Conservation (phyloP, 176 grass and related monocot genomes). For the Paspalum vaginatum region DNA sequence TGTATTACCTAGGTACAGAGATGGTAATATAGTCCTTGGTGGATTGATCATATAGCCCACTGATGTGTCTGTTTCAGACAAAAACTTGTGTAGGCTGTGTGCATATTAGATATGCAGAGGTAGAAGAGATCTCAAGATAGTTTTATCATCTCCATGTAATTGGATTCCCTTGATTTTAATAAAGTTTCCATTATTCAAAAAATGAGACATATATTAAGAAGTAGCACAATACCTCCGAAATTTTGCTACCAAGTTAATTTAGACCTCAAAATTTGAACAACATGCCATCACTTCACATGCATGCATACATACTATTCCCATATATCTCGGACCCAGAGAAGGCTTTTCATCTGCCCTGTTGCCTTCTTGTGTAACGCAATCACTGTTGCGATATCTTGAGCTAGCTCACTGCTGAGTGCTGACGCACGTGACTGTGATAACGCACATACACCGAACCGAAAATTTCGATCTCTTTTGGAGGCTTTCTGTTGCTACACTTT, state of each 20-base stretch:
- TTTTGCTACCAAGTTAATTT: neutral
- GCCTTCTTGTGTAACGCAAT: neutral
- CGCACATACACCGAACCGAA: neutral
- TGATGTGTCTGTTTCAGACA: too few relatives aligned
- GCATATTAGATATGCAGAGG: too few relatives aligned
- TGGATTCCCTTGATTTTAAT: too few relatives aligned
- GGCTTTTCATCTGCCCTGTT: neutral
- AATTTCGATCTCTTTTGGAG: neutral
- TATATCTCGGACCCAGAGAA: neutral
- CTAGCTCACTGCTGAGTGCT: neutral
- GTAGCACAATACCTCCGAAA: neutral
- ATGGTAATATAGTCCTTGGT: too few relatives aligned
- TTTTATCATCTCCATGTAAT: too few relatives aligned
- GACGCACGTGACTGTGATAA: neutral
- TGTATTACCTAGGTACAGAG: too few relatives aligned
- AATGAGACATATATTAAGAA: neutral
- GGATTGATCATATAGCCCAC: too few relatives aligned
- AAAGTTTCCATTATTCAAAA: too few relatives aligned
- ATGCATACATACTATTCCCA: neutral
- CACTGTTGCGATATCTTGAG: neutral
- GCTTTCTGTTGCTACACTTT: constrained; percentile 21
- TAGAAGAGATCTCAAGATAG: too few relatives aligned
- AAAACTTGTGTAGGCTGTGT: too few relatives aligned
- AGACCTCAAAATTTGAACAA: neutral
- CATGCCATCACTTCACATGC: neutral